Conservation (phyloP, 1,284 basidiomycete genomes). For the Cyathus pygmaeus region DNA sequence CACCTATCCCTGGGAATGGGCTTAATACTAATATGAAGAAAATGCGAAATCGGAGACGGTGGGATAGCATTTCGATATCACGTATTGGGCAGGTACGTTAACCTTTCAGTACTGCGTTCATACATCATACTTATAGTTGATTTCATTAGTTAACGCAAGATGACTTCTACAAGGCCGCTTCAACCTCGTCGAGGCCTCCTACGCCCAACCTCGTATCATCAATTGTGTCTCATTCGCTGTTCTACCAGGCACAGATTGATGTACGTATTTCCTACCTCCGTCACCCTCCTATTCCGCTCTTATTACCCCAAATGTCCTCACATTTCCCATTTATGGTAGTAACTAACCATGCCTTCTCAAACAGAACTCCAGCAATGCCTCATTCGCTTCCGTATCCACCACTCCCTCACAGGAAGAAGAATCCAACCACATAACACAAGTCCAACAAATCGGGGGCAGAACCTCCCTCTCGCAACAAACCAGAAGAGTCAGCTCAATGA, state of each 20-base stretch:
- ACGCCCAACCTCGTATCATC: constrained; percentile 44
- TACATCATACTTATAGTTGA: constrained; percentile 1
- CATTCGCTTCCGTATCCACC: constrained; percentile 58
- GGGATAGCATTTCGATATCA: constrained; percentile 61
- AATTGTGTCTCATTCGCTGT: constrained; percentile 53
- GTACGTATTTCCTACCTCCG: constrained; percentile 39
- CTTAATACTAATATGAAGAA: constrained; percentile 9
- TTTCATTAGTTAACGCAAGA: constrained; percentile 31
- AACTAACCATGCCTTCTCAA: too few species aligned
- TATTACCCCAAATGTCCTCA: constrained; percentile 7
- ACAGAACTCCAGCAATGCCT: constrained; percentile 61
- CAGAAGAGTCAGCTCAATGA: constrained; percentile 60
- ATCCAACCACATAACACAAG: constrained; percentile 62
- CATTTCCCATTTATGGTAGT: too few species aligned
- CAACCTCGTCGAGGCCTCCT: constrained; percentile 30
- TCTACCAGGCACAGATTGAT: constrained; percentile 61
- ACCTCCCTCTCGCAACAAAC: constrained; percentile 61
- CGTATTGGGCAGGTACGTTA: constrained; percentile 62
- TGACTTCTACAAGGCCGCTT: constrained; percentile 21
- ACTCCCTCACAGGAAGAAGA: constrained; percentile 53
- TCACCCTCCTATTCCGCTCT: constrained; percentile 1
- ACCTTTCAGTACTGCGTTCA: constrained; percentile 2
- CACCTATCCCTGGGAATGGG: too few species aligned
- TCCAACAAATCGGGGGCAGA: constrained; percentile 63
- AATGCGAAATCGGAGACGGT: constrained; percentile 48